Percentiles rank a stretch among this genome's conserved stretches.
phyloP scores from a whole-genome alignment of 2,329 filamentous ascomycete genomes.

The Fusarium hainanense region DNA sequence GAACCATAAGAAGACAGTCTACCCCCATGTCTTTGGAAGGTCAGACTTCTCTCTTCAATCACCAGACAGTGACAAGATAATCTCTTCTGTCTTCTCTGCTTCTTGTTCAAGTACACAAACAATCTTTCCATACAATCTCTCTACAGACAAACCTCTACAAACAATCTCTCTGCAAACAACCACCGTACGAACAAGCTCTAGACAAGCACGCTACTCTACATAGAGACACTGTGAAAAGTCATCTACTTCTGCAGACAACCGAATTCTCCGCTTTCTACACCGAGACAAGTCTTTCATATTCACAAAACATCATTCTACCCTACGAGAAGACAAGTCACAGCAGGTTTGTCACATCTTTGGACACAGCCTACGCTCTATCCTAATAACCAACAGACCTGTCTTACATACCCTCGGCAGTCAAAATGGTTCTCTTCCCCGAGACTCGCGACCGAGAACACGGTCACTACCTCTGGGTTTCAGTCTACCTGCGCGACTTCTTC shows the following conservation, averaged over 20 bases:
- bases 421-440: background rate
- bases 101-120: background rate
- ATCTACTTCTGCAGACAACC: background rate
- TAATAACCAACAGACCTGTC: background rate
- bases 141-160: background rate
- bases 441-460: background rate
- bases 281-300: background rate
- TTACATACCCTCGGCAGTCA: background rate
- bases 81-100: background rate
- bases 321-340: background rate
- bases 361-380: background rate
- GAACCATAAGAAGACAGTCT: background rate
- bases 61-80: background rate
- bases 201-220: background rate
- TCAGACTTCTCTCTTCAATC: background rate
- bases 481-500: background rate
- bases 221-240: background rate
- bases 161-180: background rate
- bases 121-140: background rate
- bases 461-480: background rate
- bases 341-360: background rate
- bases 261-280: background rate
- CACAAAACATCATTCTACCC: background rate
- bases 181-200: background rate
- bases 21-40: accelerated